phyloP scores from a whole-genome alignment of 805 yeast genomes.

The Komagataella pastoris region DNA sequence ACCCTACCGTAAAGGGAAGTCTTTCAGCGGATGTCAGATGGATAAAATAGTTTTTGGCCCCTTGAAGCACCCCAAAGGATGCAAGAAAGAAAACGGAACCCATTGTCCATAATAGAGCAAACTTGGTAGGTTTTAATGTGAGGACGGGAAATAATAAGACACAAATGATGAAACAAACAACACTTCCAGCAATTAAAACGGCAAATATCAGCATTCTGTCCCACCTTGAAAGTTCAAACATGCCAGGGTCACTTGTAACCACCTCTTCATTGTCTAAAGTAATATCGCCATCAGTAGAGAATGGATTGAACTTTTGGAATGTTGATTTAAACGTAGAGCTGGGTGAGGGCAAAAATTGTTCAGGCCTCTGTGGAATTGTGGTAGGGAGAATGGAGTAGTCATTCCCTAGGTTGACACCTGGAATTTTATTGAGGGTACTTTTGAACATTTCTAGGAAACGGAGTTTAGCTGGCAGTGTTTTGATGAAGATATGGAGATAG shows the following conservation, averaged over 20 bases:
- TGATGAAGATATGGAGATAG: not conserved
- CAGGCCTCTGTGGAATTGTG: not conserved
- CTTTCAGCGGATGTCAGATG: slow-evolving; percentile 64
- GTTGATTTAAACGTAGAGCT: not conserved
- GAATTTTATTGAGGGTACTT: not conserved
- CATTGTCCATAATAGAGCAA: slow-evolving; percentile 75
- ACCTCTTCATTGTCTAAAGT: slow-evolving; percentile 6
- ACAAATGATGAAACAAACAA: slow-evolving; percentile 62
- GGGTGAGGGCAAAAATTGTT: not conserved
- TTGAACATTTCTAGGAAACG: not conserved
- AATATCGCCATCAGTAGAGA: slow-evolving; percentile 2
- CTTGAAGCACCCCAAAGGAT: slow-evolving; percentile 80
- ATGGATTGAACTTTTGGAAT: slow-evolving; percentile 5
- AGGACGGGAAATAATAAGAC: slow-evolving; percentile 72
- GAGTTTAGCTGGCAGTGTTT: not conserved
- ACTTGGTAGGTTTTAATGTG: slow-evolving; percentile 73
- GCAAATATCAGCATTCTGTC: slow-evolving; percentile 69
- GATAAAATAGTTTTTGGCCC: slow-evolving; percentile 57
- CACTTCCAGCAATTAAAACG: slow-evolving; percentile 57
- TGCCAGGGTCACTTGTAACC: slow-evolving; percentile 30
- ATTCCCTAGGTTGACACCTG: not conserved
- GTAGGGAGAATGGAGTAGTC: not conserved
- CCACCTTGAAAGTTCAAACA: slow-evolving; percentile 43
- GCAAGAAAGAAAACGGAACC: slow-evolving; percentile 72
- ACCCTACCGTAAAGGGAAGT: slow-evolving; percentile 58